Base-by-base conservation (phyloP, 73 alveolate genomes). In the Strombidium stylifer region DNA sequence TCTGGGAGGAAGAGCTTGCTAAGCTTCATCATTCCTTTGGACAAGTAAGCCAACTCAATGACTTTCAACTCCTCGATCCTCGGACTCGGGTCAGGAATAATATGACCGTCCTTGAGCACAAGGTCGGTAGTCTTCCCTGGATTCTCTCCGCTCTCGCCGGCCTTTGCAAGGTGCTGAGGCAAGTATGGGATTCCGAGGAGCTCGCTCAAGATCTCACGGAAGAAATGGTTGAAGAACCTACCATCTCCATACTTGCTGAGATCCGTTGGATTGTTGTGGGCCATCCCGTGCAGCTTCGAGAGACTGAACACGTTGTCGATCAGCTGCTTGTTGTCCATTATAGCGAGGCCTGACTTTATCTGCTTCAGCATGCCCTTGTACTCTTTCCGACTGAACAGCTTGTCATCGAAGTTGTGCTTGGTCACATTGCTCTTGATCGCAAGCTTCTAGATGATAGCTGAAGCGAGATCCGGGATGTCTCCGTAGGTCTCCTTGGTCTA, bases 281-380 rank as follows among this genome's bases (percentile, higher is more conserved):
- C 14, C 2, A 41, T 41, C 53, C 47, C 47, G 24, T 73, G 86
- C 7, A 73, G 15, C 39, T 61, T 73, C 8, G 76, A 70, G 3
- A 73, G 11, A 1, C 72, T 20, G 47, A 45, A 73, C 12, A 73
- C n/a, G 3, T 69, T 73, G 45, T 73, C 86, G 3, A 73, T 78
- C 3, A 39, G 26, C 47, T 73, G 39, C 46, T 73, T 73, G 35
- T 45, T 58, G 46, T 73, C 78, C 15, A 73, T 41, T 15, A 48
- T 7, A 2, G 47, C 72, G 5, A 68, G 40, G 16, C 60, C 48
- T 35, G 42, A 35, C 35, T 69, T 28, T 24, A 73, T 49, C 11
- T 5, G 2, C 20, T 59, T 58, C n/a, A 73, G 51, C 62, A 73
- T 56, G 12, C 20, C 21, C 44, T 45, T 60, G 41, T 73, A 73